These are phyloP conservation scores for Chaetothyriales sp. DNA, from an alignment of 2,329 filamentous ascomycete species.

Conservation along the genomic window DNA sequence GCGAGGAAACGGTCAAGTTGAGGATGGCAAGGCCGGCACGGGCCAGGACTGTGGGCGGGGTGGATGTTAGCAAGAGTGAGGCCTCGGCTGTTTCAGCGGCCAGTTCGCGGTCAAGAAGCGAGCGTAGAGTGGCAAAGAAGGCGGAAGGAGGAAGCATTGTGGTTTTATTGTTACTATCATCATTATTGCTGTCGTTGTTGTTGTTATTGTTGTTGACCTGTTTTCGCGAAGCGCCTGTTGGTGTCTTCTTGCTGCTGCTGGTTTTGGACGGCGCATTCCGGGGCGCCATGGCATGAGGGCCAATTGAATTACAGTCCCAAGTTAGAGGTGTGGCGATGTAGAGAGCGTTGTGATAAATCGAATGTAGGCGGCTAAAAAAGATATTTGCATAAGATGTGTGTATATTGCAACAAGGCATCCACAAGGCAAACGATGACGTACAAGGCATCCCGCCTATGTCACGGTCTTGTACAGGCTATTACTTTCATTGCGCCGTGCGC, in stretches of 20 bases:
- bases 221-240: not conserved
- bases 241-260: not conserved
- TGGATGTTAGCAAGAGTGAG: slow-evolving; percentile 22
- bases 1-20: slow-evolving; percentile 44
- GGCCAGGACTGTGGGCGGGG: slow-evolving; percentile 22
- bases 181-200: not conserved
- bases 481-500: no score
- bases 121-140: slow-evolving; percentile 29
- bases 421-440: not conserved
- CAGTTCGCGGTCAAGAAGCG: slow-evolving; percentile 30
- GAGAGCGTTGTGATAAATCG: no score
- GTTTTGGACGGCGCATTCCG: not conserved
- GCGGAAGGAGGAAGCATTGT: slow-evolving; percentile 24
- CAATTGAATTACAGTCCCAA: not conserved
- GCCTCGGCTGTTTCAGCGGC: slow-evolving; percentile 31
- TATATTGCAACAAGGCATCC: not conserved
- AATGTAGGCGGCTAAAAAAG: not conserved
- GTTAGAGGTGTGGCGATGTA: no score
- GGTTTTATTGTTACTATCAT: no score
- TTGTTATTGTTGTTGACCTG: not conserved
- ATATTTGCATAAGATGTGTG: not conserved
- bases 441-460: not conserved
- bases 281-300: not conserved
- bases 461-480: no score
- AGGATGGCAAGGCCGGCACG: slow-evolving; percentile 29